phyloP scores from a whole-genome alignment of 192 early-diverging fungal genomes.

The Coemansia sp. region DNA sequence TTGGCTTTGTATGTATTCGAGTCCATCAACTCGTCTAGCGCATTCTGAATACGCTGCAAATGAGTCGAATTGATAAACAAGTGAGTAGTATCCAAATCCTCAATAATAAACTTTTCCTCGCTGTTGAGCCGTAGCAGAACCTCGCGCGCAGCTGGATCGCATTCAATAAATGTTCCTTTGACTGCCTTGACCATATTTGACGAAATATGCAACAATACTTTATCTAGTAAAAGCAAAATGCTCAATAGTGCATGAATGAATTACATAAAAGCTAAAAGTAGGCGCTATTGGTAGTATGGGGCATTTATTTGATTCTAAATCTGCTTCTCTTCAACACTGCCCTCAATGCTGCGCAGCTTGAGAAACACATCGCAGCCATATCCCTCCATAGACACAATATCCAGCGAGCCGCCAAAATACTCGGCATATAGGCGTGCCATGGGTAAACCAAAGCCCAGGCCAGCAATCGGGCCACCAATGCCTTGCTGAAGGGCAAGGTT shows the following conservation, averaged over 20 bases:
- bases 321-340: conserved; percentile 50
- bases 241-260: no score
- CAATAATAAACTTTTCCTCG: conserved; percentile 73
- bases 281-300: background rate
- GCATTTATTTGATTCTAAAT: conserved; percentile 16
- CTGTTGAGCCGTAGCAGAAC: conserved; percentile 71
- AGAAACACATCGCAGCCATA: conserved; percentile 94
- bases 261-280: no score
- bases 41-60: conserved; percentile 59
- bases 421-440: conserved; percentile 84
- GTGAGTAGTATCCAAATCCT: conserved; percentile 81
- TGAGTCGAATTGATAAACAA: conserved; percentile 69
- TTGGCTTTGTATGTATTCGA: conserved; percentile 67
- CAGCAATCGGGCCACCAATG: conserved; percentile 88
- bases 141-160: conserved; percentile 76
- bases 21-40: conserved; percentile 72
- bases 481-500: conserved; percentile 83
- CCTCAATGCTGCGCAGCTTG: conserved; percentile 82
- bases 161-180: conserved; percentile 61
- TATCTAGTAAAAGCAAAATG: no score
- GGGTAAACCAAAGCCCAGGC: conserved; percentile 78
- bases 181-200: conserved; percentile 40
- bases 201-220: background rate
- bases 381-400: conserved; percentile 77
- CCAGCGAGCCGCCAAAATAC: conserved; percentile 91